phyloP scores from a whole-genome alignment of 2,329 filamentous ascomycete genomes.

The Neopestalotiopsis sp. region DNA sequence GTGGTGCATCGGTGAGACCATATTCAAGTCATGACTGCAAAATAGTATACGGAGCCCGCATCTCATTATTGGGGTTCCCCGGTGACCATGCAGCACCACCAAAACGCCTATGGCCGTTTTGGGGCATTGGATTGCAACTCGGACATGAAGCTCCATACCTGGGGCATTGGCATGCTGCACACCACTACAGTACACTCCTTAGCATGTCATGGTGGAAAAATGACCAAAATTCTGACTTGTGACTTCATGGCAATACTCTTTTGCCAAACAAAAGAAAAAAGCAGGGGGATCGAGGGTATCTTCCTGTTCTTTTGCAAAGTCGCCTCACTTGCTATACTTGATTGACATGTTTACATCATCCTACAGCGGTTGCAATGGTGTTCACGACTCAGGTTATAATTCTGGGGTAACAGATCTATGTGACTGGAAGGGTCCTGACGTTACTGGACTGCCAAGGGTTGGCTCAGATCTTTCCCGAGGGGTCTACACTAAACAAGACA shows the following conservation, averaged over 20 bases:
- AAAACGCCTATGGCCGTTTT: not conserved
- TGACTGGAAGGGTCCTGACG: not conserved
- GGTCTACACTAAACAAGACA: not conserved
- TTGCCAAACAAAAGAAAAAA: not conserved
- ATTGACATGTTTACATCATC: not conserved
- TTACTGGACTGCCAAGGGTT: constrained; percentile 9
- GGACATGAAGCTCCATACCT: not conserved
- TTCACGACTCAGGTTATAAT: not conserved
- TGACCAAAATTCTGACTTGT: not conserved
- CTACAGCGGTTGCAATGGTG: not conserved
- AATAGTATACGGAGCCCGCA: not conserved
- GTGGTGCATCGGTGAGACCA: not conserved
- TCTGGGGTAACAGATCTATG: not conserved
- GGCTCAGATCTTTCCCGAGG: not conserved
- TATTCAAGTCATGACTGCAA: not conserved
- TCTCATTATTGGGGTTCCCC: not conserved
- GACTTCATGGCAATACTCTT: not conserved
- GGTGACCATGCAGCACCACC: not conserved
- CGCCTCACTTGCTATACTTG: not conserved
- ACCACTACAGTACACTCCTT: not conserved
- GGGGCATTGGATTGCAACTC: not conserved
- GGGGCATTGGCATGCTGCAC: not conserved
- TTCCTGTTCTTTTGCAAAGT: not conserved
- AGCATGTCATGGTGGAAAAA: not conserved
- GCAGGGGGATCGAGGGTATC: not conserved